Evolutionary conservation across 1,139 yeast genomes (phyloP).

Genomic region (Magnusiomyces paraingens): DNA sequence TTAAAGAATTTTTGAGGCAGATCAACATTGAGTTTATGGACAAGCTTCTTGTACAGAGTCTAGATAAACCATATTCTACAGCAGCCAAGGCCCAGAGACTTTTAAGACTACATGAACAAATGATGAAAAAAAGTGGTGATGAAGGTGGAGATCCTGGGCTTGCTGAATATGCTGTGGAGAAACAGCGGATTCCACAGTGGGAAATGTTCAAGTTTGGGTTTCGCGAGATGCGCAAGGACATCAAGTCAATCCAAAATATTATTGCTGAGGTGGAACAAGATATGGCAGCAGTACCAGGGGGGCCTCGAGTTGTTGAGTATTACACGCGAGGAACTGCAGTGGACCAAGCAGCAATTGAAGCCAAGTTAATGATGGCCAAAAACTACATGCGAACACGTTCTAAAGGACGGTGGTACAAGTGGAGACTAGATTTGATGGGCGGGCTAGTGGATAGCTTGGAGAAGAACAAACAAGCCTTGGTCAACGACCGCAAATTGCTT

Average conservation of each 20-base stretch:
- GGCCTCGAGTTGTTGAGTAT: slow-evolving; percentile 47
- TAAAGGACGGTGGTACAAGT: slow-evolving; percentile 49
- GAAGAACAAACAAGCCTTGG: slow-evolving; percentile 6
- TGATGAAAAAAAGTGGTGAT: background rate
- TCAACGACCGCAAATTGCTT: slow-evolving; percentile 6
- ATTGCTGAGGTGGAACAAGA: slow-evolving; percentile 39
- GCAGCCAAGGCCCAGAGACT: slow-evolving; percentile 14
- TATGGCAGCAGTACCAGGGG: background rate
- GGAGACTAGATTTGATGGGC: slow-evolving; percentile 46
- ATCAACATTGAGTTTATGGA: slow-evolving; percentile 32
- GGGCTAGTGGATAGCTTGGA: slow-evolving; percentile 39
- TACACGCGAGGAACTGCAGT: slow-evolving; percentile 37
- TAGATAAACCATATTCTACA: slow-evolving; percentile 7
- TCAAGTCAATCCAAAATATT: slow-evolving; percentile 25
- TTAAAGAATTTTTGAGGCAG: slow-evolving; percentile 28
- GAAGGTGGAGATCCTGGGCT: slow-evolving; percentile 16
- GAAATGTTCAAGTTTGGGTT: slow-evolving; percentile 38
- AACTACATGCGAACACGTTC: slow-evolving; percentile 48
- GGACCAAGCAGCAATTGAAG: slow-evolving; percentile 38
- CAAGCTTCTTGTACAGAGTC: slow-evolving; percentile 25
- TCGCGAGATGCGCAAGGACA: slow-evolving; percentile 45
- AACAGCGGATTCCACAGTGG: slow-evolving; percentile 28
- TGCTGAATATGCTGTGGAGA: slow-evolving; percentile 25
- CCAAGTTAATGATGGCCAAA: slow-evolving; percentile 44
- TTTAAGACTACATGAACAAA: background rate